Conservation (phyloP, 805 yeast genomes). For the Lipomyces yamanashiensis region DNA sequence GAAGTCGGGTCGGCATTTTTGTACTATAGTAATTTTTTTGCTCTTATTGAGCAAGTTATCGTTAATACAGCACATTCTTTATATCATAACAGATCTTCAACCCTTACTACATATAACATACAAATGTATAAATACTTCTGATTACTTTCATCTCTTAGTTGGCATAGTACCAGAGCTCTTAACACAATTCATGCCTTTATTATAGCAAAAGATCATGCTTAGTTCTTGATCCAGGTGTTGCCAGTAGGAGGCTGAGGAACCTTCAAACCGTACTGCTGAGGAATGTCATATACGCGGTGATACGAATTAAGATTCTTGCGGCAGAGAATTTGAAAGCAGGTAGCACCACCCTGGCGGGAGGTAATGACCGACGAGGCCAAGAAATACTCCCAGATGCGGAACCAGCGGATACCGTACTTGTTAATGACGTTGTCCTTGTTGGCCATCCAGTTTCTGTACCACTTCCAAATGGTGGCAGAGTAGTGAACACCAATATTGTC, state of each 20-base stretch:
- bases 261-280: constrained; percentile 73
- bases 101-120: neutral
- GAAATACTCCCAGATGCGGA: constrained; percentile 90
- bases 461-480: constrained; percentile 87
- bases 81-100: too few species aligned
- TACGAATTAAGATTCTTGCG: constrained; percentile 86
- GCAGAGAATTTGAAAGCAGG: constrained; percentile 87
- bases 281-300: constrained; percentile 81
- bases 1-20: neutral
- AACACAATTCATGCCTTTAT: too few species aligned
- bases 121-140: neutral
- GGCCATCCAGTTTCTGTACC: constrained; percentile 93
- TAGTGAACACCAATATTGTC: constrained; percentile 93
- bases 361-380: constrained; percentile 80
- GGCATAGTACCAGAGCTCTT: too few species aligned
- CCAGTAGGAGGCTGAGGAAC: constrained; percentile 46
- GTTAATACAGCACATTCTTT: neutral
- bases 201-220: neutral
- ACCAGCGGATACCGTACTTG: constrained; percentile 90
- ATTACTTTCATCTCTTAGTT: neutral
- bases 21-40: neutral
- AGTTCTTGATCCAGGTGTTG: constrained; percentile 26
- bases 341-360: constrained; percentile 91
- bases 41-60: neutral
- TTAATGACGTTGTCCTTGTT: constrained; percentile 74